These are phyloP conservation scores for Fraxinus dipetala DNA, from an alignment of 305 asterid genomes.

Conservation along the genomic window DNA sequence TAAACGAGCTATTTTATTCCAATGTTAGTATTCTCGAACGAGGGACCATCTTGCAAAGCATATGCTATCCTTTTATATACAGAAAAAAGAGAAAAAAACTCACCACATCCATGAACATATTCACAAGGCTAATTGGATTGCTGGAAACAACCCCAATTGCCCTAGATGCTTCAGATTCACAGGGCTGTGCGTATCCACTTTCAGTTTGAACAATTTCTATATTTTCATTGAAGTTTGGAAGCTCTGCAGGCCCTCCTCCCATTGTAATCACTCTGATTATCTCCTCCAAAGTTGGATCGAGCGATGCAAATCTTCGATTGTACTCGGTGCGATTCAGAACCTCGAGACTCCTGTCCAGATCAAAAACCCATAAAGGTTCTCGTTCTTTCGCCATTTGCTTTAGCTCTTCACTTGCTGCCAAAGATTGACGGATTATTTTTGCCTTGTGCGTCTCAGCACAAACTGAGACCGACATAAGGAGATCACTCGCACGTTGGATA, in stretches of 20 bases:
- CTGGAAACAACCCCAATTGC: conserved; percentile 41
- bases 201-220: background rate
- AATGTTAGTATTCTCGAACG: background rate
- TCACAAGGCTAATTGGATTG: conserved; percentile 33
- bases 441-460: conserved; percentile 31
- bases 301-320: conserved; percentile 33
- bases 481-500: conserved; percentile 40
- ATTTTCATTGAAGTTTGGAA: conserved; percentile 25
- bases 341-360: conserved; percentile 28
- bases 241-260: conserved; percentile 26
- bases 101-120: conserved; percentile 55
- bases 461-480: conserved; percentile 48
- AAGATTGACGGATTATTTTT: conserved; percentile 35
- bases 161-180: conserved; percentile 38
- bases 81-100: background rate
- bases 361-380: conserved; percentile 43
- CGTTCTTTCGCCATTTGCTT: conserved; percentile 33
- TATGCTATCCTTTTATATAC: too few species aligned
- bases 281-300: conserved; percentile 47
- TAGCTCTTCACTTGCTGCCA: conserved; percentile 44
- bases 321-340: conserved; percentile 42
- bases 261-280: conserved; percentile 34
- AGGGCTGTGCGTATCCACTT: background rate
- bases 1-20: background rate
- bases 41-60: too few species aligned